A percentile compares a stretch with the other conserved stretches of the same genome.
These are phyloP conservation scores for Anastatica hierochuntica DNA, from an alignment of 345 rosid genomes.

Conservation along the genomic window DNA sequence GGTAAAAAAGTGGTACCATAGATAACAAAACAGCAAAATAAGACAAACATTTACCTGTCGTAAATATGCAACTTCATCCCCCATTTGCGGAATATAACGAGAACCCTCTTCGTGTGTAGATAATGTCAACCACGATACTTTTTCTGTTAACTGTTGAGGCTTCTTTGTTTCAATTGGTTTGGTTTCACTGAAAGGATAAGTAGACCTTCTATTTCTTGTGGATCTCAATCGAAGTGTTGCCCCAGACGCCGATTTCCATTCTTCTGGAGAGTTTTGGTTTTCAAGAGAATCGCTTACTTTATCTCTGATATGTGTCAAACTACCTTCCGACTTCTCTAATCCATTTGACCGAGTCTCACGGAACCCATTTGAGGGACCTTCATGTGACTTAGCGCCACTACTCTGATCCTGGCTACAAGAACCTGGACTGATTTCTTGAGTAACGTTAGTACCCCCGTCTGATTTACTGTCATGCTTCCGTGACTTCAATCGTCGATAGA, in stretches of 20 bases:
- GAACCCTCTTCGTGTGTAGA: constrained; percentile 77
- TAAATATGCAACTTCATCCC: constrained; percentile 79
- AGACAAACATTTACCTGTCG: constrained; percentile 56
- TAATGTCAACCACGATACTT: constrained; percentile 76
- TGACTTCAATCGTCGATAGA: constrained; percentile 67
- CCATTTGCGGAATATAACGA: constrained; percentile 84
- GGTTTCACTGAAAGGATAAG: constrained; percentile 44
- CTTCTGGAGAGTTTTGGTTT: constrained; percentile 40
- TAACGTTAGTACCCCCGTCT: constrained; percentile 28
- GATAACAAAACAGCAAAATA: background rate
- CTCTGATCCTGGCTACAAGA: constrained; percentile 28
- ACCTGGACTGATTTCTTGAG: constrained; percentile 38
- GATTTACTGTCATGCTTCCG: constrained; percentile 35
- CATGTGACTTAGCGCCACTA: constrained; percentile 27
- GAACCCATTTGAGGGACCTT: constrained; percentile 32
- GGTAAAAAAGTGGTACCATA: background rate
- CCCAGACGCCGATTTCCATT: constrained; percentile 60
- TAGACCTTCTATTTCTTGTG: constrained; percentile 71
- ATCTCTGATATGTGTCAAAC: constrained; percentile 23
- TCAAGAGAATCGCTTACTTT: constrained; percentile 31
- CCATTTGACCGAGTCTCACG: constrained; percentile 29
- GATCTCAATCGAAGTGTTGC: constrained; percentile 63
- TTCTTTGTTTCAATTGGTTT: constrained; percentile 46
- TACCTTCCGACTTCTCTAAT: constrained; percentile 23
- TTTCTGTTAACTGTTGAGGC: constrained; percentile 40